These are phyloP conservation scores for Nannizziopsis arthrosporioides DNA, from an alignment of 2,329 filamentous ascomycete species.

Conservation along the genomic window DNA sequence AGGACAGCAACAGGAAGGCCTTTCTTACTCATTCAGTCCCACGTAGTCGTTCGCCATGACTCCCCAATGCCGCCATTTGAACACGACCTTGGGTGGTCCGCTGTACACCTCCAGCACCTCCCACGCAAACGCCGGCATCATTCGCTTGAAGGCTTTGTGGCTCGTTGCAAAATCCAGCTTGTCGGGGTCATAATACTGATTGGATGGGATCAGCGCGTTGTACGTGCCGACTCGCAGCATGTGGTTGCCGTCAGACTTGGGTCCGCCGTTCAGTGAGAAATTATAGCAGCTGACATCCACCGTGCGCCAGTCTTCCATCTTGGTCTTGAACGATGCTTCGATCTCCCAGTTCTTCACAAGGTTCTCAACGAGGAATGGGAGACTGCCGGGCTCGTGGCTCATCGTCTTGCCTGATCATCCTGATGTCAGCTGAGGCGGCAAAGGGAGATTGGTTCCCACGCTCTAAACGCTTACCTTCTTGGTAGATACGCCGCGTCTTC, in stretches of 20 bases:
- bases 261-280: conserved; percentile 53
- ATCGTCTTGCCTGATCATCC: conserved; percentile 42
- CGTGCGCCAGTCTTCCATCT: conserved; percentile 53
- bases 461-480: conserved; percentile 38
- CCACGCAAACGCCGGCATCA: conserved; percentile 64
- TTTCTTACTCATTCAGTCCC: conserved; percentile 49
- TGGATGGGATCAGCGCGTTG: conserved; percentile 54
- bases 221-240: conserved; percentile 60
- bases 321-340: conserved; percentile 56
- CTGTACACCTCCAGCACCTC: conserved; percentile 58
- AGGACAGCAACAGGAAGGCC: conserved; percentile 16
- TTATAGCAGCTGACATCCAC: conserved; percentile 49
- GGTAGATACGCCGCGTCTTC: conserved; percentile 50
- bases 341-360: conserved; percentile 65
- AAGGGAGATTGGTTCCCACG: too few species aligned
- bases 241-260: conserved; percentile 46
- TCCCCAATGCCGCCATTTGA: conserved; percentile 59
- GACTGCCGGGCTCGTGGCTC: conserved; percentile 45
- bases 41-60: conserved; percentile 56
- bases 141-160: conserved; percentile 60
- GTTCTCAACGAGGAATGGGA: conserved; percentile 53
- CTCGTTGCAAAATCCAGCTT: conserved; percentile 51
- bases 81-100: conserved; percentile 50
- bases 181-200: conserved; percentile 52
- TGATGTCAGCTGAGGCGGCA: neutral